Evolutionary conservation across 179 eudicot genomes (phyloP), one percentile per base, ranked within the genome.

Genomic region (Amaranthus tricolor): DNA sequence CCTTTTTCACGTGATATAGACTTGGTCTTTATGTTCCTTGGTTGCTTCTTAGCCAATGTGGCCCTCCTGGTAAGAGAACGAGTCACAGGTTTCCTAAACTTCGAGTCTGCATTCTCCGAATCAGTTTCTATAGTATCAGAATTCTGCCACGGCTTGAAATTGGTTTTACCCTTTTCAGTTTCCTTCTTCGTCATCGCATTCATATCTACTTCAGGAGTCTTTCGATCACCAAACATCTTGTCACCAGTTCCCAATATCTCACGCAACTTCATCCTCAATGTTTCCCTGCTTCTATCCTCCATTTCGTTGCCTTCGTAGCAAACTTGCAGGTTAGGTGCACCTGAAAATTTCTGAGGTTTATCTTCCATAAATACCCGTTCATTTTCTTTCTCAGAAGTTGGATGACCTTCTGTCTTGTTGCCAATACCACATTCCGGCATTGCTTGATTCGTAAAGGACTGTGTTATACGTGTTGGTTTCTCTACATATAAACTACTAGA

Each of bases 111-210:
- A 70, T 75, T 78, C 74, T 91, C 90, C 13, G 99, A 87, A 85
- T 88, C 95, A 80, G 85, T 85, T 83, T 95, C 96, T 68, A 90
- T 93, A 59, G 95, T 84, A 78, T 90, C 96, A 57, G 96, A 90
- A 79, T 81, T 72, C 80, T 72, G 90, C 81, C 76, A 76, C 62
- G 76, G 83, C 81, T 88, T 85, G 65, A 64, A 59, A 70, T 45
- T 67, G 63, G 78, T 70, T 77, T 79, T 79, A 59, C 76, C 64
- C 68, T 84, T 74, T 19, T 49, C 20, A 73, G 66, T 65, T 60
- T 66, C 68, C 59, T 81, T 78, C 54, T 61, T 85, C 72, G 67
- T 76, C 64, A 74, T 77, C 66, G 80, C 82, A 77, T 66, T 75
- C 79, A 78, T 57, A 56, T 77, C 84, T 65, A 40, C 62, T 24